Evolutionary conservation across 352 stramenopile species (phyloP), one percentile per base, ranked within the genome.

Genomic region (Globisporangium spiculum): DNA sequence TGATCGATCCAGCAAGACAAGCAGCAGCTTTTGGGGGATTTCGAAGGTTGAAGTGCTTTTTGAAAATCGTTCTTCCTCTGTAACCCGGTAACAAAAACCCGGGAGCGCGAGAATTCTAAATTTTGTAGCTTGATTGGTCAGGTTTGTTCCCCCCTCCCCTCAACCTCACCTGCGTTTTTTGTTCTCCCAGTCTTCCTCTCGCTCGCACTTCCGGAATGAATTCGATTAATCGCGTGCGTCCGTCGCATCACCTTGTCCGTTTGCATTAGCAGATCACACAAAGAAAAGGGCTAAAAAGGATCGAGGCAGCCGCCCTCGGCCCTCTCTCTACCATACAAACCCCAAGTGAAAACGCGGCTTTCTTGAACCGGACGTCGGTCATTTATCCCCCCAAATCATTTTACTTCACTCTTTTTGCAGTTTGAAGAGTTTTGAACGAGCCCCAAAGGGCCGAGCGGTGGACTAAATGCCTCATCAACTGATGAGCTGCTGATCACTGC

Each of bases 181-280:
- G 32, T 38, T n/a, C 8, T 34, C 9, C 10, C 48, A 27, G 30
- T 26, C 20, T 61, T 38, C 30, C 20, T 26, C 14, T 50, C 41
- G 18, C 30, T 32, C 30, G 30, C 30, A 32, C 30, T 50, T 52
- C 44, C 44, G 26, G 8, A 32, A 32, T 32, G 18, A 12, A 48
- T 66, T 66, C 55, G 50, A 66, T 66, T 55, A 66, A 66, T 58
- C 60, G 60, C 30, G 54, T 30, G 60, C 41, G 27, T 66, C 55
- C 30, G 55, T n/a, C 41, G 60, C 44, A 66, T 66, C 60, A 66
- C 20, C 44, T 22, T 55, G 41, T 66, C 26, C 44, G n/a, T 44
- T 66, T 55, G 60, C 44, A 46, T 18, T 12, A 50, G 41, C 60
- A 58, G 60, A 59, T 48, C 27, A 46, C 44, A 59, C 44, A 59